Evolutionary conservation across 495 filamentous ascomycete genomes (phyloP), one percentile per base, ranked within the genome.

Genomic region (Extremus antarcticus): DNA sequence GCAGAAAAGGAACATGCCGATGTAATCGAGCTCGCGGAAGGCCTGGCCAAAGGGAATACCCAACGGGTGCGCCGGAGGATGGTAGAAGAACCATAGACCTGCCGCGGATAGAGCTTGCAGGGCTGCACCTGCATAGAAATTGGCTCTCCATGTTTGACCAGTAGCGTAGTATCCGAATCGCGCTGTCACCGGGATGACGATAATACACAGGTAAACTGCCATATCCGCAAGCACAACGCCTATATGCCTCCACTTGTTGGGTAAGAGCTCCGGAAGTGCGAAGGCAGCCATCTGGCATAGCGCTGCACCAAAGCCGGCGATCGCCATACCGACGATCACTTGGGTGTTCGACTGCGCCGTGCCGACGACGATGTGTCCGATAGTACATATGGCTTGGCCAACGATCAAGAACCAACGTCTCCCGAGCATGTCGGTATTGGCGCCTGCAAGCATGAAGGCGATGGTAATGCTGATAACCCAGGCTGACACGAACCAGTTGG

Each of bases 181-280:
- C 1, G 54, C 67, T 3, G 66, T 58, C 0, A 70, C 60, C 4
- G 67, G 67, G 15, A 62, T 64, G 39, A 65, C 59, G 15, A 67
- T 54, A 50, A 70, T 62, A 20, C 59, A 52, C 41, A 70, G 53
- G 48, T 58, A 65, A 41, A 58, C 57, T 1, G 43, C 60, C 17
- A 52, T 22, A 52, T 70, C 67, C 41, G 66, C 67, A 41, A 69
- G 35, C 3, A 63, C 66, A 47, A 69, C 62, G 17, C 16, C 41
- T n/a, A 45, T 17, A n/a, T 45, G 41, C 19, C 41, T 7, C 41
- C 63, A 70, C 53, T 68, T 70, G 57, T 67, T 66, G 1, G 67
- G 67, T 15, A 70, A 56, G 1, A 70, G 65, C 43, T 70, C 67
- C 13, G 67, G 63, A n/a, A 70, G 57, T 2, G 66, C 66, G 53